phyloP scores from a whole-genome alignment of 768 basidiomycete species.

The Melanogaster broomeanus region DNA sequence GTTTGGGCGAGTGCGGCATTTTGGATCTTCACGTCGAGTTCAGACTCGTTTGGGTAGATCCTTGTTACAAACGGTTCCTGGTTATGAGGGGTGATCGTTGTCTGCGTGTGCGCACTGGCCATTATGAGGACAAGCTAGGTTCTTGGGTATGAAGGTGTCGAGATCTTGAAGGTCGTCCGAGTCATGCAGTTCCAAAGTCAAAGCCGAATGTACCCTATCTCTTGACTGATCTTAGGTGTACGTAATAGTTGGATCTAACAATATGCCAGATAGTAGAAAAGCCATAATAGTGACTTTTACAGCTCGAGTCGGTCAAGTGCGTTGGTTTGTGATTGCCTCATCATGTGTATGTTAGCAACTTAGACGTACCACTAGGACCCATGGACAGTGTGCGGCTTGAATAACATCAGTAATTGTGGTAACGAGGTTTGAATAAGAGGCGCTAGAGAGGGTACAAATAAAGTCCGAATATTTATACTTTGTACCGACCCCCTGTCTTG shows the following conservation, averaged over 20 bases:
- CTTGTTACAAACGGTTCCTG: constrained; percentile 61
- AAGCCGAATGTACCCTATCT: too few species aligned
- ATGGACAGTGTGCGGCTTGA: not conserved
- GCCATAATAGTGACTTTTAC: too few species aligned
- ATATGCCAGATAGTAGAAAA: too few species aligned
- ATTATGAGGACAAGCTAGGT: constrained; percentile 2
- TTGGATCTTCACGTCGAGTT: constrained; percentile 62
- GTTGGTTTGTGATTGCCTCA: too few species aligned
- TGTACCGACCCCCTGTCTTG: constrained; percentile 87
- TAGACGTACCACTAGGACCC: not conserved
- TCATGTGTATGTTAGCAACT: too few species aligned
- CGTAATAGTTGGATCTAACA: too few species aligned
- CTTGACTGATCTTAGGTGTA: too few species aligned
- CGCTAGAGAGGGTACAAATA: constrained; percentile 8
- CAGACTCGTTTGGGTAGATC: constrained; percentile 57
- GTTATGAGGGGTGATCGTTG: constrained; percentile 82
- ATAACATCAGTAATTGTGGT: not conserved
- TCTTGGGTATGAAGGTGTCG: not conserved
- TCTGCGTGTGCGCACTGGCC: constrained; percentile 49
- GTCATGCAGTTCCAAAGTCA: too few species aligned
- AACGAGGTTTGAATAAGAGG: constrained; percentile 1
- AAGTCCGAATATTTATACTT: constrained; percentile 54
- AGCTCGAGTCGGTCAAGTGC: too few species aligned
- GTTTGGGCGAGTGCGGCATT: constrained; percentile 69
- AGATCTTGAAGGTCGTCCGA: too few species aligned